Percentiles rank a stretch among this genome's conserved stretches.
Conservation (phyloP, 2,329 filamentous ascomycete species). For the Fusarium euwallaceae region DNA sequence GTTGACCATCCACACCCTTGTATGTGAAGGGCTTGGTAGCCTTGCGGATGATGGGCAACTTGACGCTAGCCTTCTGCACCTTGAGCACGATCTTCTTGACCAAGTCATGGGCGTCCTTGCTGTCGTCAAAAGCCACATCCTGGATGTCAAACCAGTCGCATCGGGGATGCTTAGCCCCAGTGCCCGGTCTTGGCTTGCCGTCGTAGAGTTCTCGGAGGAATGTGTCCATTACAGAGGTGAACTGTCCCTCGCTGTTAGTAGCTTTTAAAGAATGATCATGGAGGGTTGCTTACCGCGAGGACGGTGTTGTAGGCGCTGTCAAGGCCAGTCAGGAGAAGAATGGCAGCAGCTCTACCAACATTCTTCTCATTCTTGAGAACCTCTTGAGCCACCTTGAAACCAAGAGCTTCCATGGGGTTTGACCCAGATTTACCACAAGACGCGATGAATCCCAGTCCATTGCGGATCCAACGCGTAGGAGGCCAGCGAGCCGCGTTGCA, state of each 20-base stretch:
- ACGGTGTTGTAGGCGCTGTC: conserved; percentile 36
- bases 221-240: conserved; percentile 30
- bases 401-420: conserved; percentile 33
- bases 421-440: background rate
- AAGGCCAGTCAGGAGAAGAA: conserved; percentile 31
- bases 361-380: conserved; percentile 23
- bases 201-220: conserved; percentile 1
- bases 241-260: conserved; percentile 5
- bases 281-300: conserved; percentile 15
- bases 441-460: background rate
- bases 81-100: conserved; percentile 15
- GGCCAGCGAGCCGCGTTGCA: conserved; percentile 26
- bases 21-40: background rate
- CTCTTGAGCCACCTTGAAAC: conserved; percentile 22
- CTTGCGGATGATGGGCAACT: conserved; percentile 30
- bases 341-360: conserved; percentile 23
- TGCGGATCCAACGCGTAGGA: background rate
- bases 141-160: background rate
- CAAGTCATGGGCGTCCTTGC: conserved; percentile 1
- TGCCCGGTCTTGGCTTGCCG: background rate
- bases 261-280: background rate
- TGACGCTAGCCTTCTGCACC: conserved; percentile 18
- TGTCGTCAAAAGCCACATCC: background rate
- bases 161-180: background rate
- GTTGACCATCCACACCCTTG: background rate